Conservation (phyloP, 805 yeast species). For the Lipomyces starkeyi region DNA sequence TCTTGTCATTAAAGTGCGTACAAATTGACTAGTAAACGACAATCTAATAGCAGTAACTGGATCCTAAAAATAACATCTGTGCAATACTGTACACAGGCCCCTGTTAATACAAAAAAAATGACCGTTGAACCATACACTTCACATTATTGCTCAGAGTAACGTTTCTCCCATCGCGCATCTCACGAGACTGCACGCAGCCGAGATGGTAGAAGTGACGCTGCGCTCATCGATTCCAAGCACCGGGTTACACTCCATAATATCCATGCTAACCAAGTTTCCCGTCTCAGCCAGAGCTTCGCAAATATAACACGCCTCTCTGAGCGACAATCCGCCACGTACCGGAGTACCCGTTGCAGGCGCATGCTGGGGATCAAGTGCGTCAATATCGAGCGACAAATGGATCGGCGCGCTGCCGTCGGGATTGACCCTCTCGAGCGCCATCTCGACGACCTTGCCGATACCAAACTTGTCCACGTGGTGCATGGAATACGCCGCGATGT, state of each 20-base stretch:
- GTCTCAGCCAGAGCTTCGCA: constrained; percentile 92
- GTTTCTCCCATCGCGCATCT: constrained; percentile 96
- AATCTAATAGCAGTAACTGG: too few relatives aligned
- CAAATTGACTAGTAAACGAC: too few relatives aligned
- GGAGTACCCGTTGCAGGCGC: constrained; percentile 99
- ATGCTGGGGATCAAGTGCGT: constrained; percentile 91
- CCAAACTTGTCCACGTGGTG: constrained; percentile 95
- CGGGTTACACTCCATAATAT: constrained; percentile 94
- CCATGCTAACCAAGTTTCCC: constrained; percentile 86
- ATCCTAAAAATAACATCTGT: too few relatives aligned
- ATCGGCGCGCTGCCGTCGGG: constrained; percentile 76
- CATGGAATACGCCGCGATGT: constrained; percentile 89
- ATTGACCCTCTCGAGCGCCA: constrained; percentile 82
- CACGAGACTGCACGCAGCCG: constrained; percentile 88
- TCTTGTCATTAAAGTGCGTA: too few relatives aligned
- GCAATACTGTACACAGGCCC: too few relatives aligned
- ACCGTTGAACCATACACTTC: too few relatives aligned
- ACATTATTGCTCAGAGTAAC: constrained; percentile 53
- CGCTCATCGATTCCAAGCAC: constrained; percentile 75
- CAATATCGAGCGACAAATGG: constrained; percentile 93
- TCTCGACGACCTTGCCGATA: constrained; percentile 85
- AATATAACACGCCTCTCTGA: constrained; percentile 90
- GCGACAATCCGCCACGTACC: constrained; percentile 92
- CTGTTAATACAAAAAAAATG: neutral
- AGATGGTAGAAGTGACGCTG: constrained; percentile 81